phyloP scores from a whole-genome alignment of 768 basidiomycete genomes.

The Tricholoma sp. region DNA sequence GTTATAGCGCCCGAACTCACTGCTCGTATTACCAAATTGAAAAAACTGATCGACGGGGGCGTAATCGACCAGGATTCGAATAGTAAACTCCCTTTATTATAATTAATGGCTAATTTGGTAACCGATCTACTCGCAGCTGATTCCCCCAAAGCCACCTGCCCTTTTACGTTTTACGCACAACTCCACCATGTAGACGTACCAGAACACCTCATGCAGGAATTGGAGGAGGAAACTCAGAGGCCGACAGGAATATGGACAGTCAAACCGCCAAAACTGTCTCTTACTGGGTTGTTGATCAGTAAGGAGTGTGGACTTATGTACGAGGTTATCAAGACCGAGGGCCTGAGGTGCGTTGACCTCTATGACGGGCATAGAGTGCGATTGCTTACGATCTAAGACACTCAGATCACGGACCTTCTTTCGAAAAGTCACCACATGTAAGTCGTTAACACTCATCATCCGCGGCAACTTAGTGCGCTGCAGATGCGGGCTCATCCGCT shows the following conservation, averaged over 20 bases:
- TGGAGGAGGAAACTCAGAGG: constrained; percentile 68
- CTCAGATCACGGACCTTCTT: constrained; percentile 59
- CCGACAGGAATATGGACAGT: constrained; percentile 70
- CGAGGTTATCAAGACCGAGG: constrained; percentile 59
- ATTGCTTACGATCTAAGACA: neutral
- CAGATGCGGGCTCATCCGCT: constrained; percentile 71
- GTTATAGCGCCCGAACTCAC: constrained; percentile 56
- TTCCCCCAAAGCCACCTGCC: constrained; percentile 46
- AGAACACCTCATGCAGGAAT: constrained; percentile 52
- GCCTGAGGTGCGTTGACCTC: constrained; percentile 49
- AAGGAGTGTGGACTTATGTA: constrained; percentile 75
- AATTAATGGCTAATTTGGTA: neutral
- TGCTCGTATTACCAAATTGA: constrained; percentile 53
- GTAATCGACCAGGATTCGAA: constrained; percentile 49
- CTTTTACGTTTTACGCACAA: constrained; percentile 64
- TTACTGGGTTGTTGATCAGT: constrained; percentile 69
- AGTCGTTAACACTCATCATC: constrained; percentile 11
- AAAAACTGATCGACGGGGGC: constrained; percentile 61
- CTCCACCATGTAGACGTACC: constrained; percentile 52
- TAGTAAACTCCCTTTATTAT: neutral
- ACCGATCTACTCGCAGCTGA: constrained; percentile 32
- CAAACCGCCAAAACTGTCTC: constrained; percentile 45
- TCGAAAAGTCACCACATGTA: constrained; percentile 67
- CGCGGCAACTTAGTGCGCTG: neutral
- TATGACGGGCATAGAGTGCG: neutral